Conservation (phyloP, 305 asterid species). For the Fraxinus xanthoxyloides region DNA sequence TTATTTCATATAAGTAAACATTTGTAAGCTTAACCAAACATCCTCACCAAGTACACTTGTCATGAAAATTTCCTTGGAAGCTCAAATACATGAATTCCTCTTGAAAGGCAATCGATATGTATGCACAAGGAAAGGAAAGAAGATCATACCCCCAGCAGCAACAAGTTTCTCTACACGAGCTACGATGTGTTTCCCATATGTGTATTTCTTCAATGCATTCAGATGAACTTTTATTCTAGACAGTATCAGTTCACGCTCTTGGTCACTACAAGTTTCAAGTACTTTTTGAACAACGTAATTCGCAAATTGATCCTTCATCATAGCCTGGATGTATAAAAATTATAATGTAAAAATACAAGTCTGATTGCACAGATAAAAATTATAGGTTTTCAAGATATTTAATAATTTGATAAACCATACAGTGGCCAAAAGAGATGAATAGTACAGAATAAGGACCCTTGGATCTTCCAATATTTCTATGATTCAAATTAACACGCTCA, state of each 20-base stretch:
- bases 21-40: neutral
- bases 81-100: neutral
- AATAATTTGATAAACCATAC: neutral
- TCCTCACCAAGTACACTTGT: neutral
- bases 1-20: neutral
- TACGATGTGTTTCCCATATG: conserved; percentile 67
- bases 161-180: conserved; percentile 74
- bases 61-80: neutral
- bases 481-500: neutral
- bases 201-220: conserved; percentile 67
- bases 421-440: neutral
- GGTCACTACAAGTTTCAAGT: conserved; percentile 67
- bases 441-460: neutral
- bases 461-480: neutral
- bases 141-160: conserved; percentile 54
- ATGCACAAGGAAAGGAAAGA: neutral
- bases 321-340: conserved; percentile 43
- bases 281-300: conserved; percentile 69
- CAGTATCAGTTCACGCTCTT: conserved; percentile 59
- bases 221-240: conserved; percentile 61
- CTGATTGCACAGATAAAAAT: neutral
- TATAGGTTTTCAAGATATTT: neutral
- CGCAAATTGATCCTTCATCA: conserved; percentile 75
- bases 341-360: neutral
- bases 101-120: neutral